phyloP scores from a whole-genome alignment of 202 grass and related monocot species.

The Alloteropsis angusta region DNA sequence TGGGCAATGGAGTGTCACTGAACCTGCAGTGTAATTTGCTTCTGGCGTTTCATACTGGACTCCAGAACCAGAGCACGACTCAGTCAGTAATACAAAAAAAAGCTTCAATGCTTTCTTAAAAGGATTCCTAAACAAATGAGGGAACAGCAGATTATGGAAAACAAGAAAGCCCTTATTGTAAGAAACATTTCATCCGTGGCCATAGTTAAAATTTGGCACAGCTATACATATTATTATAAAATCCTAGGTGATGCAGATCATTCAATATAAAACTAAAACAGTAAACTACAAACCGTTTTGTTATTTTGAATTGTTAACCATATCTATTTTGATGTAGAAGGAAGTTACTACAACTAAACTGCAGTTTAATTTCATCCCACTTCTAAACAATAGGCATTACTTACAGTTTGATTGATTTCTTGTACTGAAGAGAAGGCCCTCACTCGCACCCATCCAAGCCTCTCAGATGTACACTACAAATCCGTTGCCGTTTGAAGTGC shows the following conservation, averaged over 20 bases:
- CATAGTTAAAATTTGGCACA: neutral
- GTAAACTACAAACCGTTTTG: neutral
- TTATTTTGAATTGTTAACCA: neutral
- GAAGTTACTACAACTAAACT: neutral
- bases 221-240: neutral
- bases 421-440: neutral
- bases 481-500: neutral
- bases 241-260: too few relatives aligned
- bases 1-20: neutral
- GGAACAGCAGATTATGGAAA: neutral
- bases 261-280: neutral
- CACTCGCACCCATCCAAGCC: neutral
- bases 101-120: neutral
- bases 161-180: neutral
- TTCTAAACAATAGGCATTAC: neutral
- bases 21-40: conserved; percentile 9
- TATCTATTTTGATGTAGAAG: neutral
- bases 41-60: neutral
- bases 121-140: neutral
- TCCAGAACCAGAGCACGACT: neutral
- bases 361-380: neutral
- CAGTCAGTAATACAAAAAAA: neutral
- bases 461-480: neutral
- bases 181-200: neutral
- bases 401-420: neutral